A percentile compares a stretch with the other conserved stretches of the same genome.
Evolutionary conservation across 176 grass and related monocot species (phyloP).

Genomic region (Saccharum officinarum): DNA sequence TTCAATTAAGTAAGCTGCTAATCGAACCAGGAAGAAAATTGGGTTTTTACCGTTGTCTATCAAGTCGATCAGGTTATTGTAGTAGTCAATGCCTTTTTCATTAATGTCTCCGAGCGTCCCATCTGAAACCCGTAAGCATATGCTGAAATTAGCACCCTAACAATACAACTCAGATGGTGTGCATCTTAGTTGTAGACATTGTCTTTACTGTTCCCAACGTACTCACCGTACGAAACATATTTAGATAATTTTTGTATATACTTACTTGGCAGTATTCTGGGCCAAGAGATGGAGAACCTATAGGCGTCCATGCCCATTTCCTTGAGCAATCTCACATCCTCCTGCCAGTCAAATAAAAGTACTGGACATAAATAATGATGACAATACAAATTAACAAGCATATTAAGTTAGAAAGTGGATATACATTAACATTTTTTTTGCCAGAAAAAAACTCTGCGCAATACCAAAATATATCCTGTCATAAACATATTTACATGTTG

Average conservation of each 20-base stretch:
- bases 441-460: not conserved
- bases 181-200: not conserved
- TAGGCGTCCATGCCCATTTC: constrained; percentile 16
- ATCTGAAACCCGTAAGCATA: not conserved
- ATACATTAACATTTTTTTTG: not conserved
- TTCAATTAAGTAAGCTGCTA: no score
- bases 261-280: constrained; percentile 19
- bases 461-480: not conserved
- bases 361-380: not conserved
- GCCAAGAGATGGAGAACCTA: constrained; percentile 17
- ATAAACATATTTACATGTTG: no score
- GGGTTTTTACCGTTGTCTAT: not conserved
- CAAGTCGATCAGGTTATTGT: not conserved
- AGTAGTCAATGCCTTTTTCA: not conserved
- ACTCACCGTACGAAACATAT: not conserved
- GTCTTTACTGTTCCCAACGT: no score
- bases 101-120: not conserved
- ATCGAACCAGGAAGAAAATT: no score
- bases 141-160: not conserved
- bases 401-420: not conserved
- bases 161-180: not conserved
- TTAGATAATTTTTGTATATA: not conserved
- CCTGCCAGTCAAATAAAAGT: not conserved
- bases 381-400: not conserved
- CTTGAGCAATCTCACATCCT: not conserved